These are phyloP conservation scores for Fusarium compactum DNA, from an alignment of 2,329 filamentous ascomycete species.

Conservation along the genomic window DNA sequence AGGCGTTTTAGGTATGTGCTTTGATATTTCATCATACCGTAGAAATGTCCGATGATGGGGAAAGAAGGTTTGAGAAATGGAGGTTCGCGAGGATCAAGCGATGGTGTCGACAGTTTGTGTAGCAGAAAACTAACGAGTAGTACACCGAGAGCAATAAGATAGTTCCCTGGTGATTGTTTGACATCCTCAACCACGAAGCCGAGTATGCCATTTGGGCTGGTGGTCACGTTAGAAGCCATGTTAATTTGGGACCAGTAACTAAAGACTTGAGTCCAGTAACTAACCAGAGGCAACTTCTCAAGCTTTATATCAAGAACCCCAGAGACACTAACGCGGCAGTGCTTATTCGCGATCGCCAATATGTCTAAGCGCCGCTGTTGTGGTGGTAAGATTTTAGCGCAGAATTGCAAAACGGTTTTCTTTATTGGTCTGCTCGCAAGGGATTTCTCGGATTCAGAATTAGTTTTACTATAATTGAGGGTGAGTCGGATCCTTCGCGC, in stretches of 20 bases:
- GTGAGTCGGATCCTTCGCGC: neutral
- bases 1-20: conserved; percentile 28
- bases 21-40: conserved; percentile 50
- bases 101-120: conserved; percentile 16
- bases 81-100: conserved; percentile 19
- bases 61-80: conserved; percentile 22
- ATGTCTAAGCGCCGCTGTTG: neutral
- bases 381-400: neutral
- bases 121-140: neutral
- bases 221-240: neutral
- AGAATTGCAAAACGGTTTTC: neutral
- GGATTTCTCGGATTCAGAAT: neutral
- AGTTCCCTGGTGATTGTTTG: conserved; percentile 18
- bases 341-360: neutral
- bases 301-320: neutral
- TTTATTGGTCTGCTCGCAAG: neutral
- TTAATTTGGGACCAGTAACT: no score
- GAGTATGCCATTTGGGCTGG: neutral
- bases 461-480: neutral
- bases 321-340: neutral
- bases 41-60: conserved; percentile 55
- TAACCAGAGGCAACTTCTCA: neutral
- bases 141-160: conserved; percentile 9
- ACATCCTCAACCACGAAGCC: conserved; percentile 5
- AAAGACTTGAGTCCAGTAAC: no score